These are phyloP conservation scores for Xerocomellus chrysenteron DNA, from an alignment of 768 basidiomycete genomes.

Conservation along the genomic window DNA sequence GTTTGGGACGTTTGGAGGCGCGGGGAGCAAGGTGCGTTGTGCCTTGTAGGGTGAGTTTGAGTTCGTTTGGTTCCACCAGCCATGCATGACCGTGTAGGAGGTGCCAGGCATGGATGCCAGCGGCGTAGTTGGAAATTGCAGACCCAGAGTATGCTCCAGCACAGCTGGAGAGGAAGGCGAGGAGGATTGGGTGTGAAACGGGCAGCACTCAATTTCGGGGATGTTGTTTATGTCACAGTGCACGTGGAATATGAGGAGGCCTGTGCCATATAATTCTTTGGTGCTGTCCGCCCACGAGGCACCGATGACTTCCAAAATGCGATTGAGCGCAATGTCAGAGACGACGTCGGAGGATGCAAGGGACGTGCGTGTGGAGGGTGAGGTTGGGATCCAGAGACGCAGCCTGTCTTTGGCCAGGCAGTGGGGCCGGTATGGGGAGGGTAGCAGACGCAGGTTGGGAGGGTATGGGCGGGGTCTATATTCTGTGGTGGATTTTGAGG, in stretches of 20 bases:
- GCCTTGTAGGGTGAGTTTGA: not conserved
- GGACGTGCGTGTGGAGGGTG: too few relatives aligned
- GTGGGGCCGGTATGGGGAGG: not conserved
- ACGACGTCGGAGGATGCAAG: too few relatives aligned
- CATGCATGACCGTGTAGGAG: not conserved
- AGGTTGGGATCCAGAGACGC: not conserved
- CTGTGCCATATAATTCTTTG: not conserved
- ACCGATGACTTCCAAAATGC: not conserved
- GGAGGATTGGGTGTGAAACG: fast-evolving
- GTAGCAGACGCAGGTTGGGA: too few relatives aligned
- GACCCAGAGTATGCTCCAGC: not conserved
- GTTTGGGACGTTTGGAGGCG: not conserved
- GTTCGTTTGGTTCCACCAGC: not conserved
- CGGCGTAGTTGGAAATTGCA: not conserved
- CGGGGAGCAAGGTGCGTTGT: fast-evolving
- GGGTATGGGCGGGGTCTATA: too few relatives aligned
- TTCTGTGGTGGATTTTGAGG: too few relatives aligned
- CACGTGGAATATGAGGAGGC: not conserved
- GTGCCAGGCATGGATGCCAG: not conserved
- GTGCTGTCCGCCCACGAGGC: not conserved
- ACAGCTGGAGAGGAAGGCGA: not conserved
- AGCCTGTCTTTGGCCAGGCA: not conserved
- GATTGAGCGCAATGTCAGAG: not conserved
- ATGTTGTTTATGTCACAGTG: not conserved
- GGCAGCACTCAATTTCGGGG: not conserved